Evolutionary conservation across 2,329 filamentous ascomycete species (phyloP).

Genomic region (Venturia nashicola): DNA sequence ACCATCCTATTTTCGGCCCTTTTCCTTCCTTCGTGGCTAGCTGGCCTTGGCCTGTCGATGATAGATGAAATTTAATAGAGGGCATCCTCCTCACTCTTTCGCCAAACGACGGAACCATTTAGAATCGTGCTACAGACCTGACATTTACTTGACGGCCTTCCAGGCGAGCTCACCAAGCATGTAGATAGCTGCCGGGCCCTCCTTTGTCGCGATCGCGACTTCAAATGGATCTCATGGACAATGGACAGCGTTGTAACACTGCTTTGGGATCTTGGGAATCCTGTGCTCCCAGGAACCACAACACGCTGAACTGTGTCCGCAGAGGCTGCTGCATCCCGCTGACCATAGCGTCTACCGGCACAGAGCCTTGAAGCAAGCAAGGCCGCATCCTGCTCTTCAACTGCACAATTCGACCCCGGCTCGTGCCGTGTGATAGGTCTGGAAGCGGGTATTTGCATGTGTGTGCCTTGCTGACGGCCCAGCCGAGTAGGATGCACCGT

Average conservation of each 20-base stretch:
- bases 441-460: neutral
- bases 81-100: neutral
- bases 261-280: neutral
- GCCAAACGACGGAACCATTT: neutral
- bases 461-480: neutral
- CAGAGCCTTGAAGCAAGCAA: neutral
- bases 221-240: neutral
- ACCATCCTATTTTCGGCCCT: neutral
- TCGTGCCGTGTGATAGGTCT: neutral
- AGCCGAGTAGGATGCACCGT: neutral
- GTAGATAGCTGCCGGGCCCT: too few relatives aligned
- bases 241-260: neutral
- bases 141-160: neutral
- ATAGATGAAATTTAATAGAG: slow-evolving; percentile 1
- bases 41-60: neutral
- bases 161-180: neutral
- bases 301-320: neutral
- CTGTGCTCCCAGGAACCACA: neutral
- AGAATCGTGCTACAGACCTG: neutral
- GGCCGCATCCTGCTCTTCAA: neutral
- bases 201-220: neutral
- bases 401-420: neutral
- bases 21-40: neutral
- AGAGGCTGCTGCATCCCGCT: neutral
- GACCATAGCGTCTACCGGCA: neutral